Base-by-base conservation (phyloP, 257 asterid species). In the Petunia secreta region DNA sequence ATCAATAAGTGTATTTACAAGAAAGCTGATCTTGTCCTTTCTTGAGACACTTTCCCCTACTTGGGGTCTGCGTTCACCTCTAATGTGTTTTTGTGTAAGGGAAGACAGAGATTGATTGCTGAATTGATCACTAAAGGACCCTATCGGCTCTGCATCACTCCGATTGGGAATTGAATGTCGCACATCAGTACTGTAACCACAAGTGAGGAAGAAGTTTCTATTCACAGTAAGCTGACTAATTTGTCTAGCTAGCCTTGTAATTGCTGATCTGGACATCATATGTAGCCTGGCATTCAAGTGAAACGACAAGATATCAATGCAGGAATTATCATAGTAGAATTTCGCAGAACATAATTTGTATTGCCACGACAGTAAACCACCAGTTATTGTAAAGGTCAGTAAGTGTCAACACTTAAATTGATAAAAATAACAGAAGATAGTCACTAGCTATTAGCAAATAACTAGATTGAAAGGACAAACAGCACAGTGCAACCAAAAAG, bases 11-110 rank as follows among this genome's bases (percentile, higher is more conserved):
- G 91, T 85, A 67, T n/a, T 84, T 63, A 93, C 85, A 0, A 95
- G 94, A 80, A 90, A 81, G 54, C 80, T 82, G 80, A 86, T 88
- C 83, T 93, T 95, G 37, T 92, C 94, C 85, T 80, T 93, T 80
- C 91, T 85, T 2, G 96, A 84, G 50, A 94, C 83, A n/a, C 90
- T 90, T 86, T 90, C 94, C 75, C 97, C 98, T 64, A 92, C 87
- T 84, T 82, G 89, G 60, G 65, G 85, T 55, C 63, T 80, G 67
- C 85, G 50, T 38, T 83, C 44, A 52, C 75, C 81, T 79, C 75
- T 85, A 8, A 39, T 10, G 50, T 81, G 81, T 59, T 82, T 80
- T 3, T 67, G 75, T 40, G 83, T 85, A 11, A 77, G 44, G 10
- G 74, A 79, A 46, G 87, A 66, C 10, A 80, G 60, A 48, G 79